Evolutionary conservation across 2,329 filamentous ascomycete genomes (phyloP).

Genomic region (Zopfia rhizophila): DNA sequence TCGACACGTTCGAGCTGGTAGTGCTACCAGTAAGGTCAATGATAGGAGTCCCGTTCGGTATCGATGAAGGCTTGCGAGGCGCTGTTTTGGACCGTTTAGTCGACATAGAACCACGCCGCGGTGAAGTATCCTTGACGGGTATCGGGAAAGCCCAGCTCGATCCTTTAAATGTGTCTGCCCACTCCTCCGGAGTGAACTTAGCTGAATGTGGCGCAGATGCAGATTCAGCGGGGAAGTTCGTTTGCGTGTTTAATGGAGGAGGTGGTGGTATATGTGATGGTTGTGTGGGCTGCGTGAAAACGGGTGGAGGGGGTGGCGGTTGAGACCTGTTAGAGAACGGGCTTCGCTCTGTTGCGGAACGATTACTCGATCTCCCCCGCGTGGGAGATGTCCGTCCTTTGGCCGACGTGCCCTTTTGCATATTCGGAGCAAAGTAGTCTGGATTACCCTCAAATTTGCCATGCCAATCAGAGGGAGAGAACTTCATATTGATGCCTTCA

Average conservation of each 20-base stretch:
- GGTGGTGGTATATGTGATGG: conserved; percentile 31
- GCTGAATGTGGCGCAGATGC: conserved; percentile 37
- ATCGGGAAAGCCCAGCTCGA: conserved; percentile 49
- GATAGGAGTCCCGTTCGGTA: conserved; percentile 1
- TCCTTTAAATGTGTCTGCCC: conserved; percentile 57
- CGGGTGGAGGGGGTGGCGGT: conserved; percentile 31
- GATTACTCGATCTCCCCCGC: conserved; percentile 39
- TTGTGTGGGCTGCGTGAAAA: conserved; percentile 29
- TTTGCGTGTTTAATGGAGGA: conserved; percentile 32
- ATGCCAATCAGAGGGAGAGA: conserved; percentile 58
- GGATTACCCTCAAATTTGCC: conserved; percentile 56
- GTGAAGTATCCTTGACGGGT: not conserved
- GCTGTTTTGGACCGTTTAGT: not conserved
- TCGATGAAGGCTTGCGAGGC: conserved; percentile 33
- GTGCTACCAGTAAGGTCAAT: conserved; percentile 3
- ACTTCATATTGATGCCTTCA: conserved; percentile 62
- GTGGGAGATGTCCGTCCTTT: conserved; percentile 45
- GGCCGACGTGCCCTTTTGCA: conserved; percentile 33
- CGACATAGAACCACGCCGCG: not conserved
- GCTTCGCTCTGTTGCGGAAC: conserved; percentile 31
- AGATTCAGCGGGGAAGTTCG: conserved; percentile 30
- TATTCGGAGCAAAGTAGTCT: conserved; percentile 55
- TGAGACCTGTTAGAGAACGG: conserved; percentile 28
- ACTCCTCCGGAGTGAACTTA: conserved; percentile 55
- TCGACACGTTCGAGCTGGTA: conserved; percentile 36